These are phyloP conservation scores for Chernovozyma sophiae-reginae DNA, from an alignment of 1,139 yeast species.

Conservation along the genomic window DNA sequence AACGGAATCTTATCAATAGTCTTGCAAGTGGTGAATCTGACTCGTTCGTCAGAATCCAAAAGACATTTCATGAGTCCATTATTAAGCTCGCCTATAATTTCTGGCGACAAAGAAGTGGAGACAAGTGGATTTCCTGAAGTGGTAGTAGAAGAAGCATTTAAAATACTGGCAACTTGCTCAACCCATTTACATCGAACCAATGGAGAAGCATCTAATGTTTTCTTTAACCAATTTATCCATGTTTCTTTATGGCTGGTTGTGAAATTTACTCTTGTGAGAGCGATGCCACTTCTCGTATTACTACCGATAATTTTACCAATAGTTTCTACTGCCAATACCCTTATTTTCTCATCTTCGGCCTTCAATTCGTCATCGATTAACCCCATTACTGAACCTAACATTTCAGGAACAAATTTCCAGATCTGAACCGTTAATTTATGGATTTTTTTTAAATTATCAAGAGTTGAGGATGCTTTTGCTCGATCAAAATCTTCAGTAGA, in stretches of 20 bases:
- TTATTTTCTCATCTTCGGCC: slow-evolving; percentile 61
- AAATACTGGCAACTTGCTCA: slow-evolving; percentile 40
- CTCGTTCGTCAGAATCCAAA: slow-evolving; percentile 72
- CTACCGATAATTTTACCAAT: slow-evolving; percentile 63
- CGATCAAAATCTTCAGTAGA: slow-evolving; percentile 16
- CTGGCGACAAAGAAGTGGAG: slow-evolving; percentile 29
- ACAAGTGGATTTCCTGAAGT: background rate
- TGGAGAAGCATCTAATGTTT: slow-evolving; percentile 65
- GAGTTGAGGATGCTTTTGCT: slow-evolving; percentile 15
- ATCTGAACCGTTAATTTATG: slow-evolving; percentile 64
- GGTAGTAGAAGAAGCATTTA: slow-evolving; percentile 36
- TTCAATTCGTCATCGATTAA: slow-evolving; percentile 76
- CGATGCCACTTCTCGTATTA: slow-evolving; percentile 17
- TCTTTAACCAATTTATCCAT: slow-evolving; percentile 71
- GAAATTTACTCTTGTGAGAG: slow-evolving; percentile 48
- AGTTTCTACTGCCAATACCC: slow-evolving; percentile 69
- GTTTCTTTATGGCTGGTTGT: slow-evolving; percentile 55
- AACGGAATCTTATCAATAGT: slow-evolving; percentile 40
- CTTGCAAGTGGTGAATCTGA: slow-evolving; percentile 59
- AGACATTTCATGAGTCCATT: slow-evolving; percentile 64
- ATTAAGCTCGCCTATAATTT: slow-evolving; percentile 47
- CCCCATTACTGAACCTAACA: slow-evolving; percentile 71
- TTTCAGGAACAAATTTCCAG: slow-evolving; percentile 77
- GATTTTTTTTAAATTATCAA: slow-evolving; percentile 50
- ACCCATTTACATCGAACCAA: slow-evolving; percentile 71